These are phyloP conservation scores for Casuarina cunninghamiana DNA, from an alignment of 306 rosid species.

Conservation along the genomic window DNA sequence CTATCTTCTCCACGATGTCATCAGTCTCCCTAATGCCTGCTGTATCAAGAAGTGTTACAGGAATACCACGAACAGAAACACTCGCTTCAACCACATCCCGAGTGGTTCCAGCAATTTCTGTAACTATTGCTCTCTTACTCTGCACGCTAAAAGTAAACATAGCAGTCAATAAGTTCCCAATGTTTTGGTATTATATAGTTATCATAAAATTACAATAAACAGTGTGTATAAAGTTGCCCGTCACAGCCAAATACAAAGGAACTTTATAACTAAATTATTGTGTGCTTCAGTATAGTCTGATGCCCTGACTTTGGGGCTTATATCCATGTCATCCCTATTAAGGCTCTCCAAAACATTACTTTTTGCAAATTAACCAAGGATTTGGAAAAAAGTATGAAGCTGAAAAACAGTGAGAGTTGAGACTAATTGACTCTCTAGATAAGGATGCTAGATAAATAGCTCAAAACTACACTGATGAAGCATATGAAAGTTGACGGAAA, in stretches of 20 bases:
- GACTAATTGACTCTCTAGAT: slow-evolving; percentile 8
- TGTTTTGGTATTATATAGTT: not conserved
- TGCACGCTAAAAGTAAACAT: slow-evolving; percentile 71
- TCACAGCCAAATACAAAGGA: not conserved
- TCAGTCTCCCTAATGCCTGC: slow-evolving; percentile 96
- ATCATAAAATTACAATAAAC: not conserved
- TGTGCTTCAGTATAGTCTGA: not conserved
- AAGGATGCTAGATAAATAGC: slow-evolving; percentile 14
- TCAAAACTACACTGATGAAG: slow-evolving; percentile 1
- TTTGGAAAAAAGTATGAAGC: not conserved
- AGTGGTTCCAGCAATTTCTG: slow-evolving; percentile 97
- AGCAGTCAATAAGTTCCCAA: slow-evolving; percentile 47
- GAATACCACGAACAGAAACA: slow-evolving; percentile 73
- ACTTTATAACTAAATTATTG: not conserved
- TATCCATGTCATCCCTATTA: not conserved
- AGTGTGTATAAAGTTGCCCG: not conserved
- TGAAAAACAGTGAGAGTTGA: not conserved
- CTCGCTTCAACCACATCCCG: slow-evolving; percentile 94
- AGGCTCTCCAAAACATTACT: not conserved
- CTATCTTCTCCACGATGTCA: slow-evolving; percentile 93
- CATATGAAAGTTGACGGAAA: slow-evolving; percentile 9
- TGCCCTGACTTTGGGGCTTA: not conserved
- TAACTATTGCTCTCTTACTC: slow-evolving; percentile 99
- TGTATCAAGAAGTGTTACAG: slow-evolving; percentile 94
- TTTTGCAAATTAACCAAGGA: not conserved